phyloP scores from a whole-genome alignment of 371 early-diverging fungal genomes.

The Syncephalastrum racemosum region DNA sequence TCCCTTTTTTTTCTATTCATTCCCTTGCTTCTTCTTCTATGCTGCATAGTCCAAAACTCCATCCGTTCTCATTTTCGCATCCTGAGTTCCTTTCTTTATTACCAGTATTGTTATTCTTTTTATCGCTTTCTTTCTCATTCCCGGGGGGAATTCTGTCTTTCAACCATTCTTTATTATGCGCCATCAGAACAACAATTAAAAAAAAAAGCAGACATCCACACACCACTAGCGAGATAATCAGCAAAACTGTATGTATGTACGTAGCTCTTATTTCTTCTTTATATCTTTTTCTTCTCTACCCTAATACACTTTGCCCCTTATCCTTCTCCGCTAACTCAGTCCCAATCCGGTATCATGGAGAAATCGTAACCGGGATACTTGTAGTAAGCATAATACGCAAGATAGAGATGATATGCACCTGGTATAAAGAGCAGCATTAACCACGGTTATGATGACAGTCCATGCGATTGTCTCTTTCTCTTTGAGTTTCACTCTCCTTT shows the following conservation, averaged over 20 bases:
- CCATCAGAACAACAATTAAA: too few species aligned
- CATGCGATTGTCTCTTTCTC: not conserved
- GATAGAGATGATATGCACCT: conserved; percentile 49
- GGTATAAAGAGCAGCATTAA: too few species aligned
- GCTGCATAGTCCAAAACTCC: not conserved
- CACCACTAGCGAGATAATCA: too few species aligned
- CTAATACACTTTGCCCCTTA: conserved; percentile 1
- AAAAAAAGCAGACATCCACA: too few species aligned
- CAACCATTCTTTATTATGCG: too few species aligned
- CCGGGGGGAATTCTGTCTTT: too few species aligned
- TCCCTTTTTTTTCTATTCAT: too few species aligned
- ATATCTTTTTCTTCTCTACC: conserved; percentile 4
- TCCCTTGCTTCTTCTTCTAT: not conserved
- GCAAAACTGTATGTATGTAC: too few species aligned
- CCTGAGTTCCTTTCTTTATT: not conserved
- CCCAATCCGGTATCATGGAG: conserved; percentile 53
- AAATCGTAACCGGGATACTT: conserved; percentile 55
- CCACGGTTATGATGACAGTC: too few species aligned
- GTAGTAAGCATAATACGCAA: conserved; percentile 55
- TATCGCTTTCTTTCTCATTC: conserved; percentile 6
- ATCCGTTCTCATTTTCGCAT: not conserved
- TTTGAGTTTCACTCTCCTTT: too few species aligned
- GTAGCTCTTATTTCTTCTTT: not conserved
- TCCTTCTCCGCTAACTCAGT: conserved; percentile 1
- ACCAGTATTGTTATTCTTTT: not conserved